These are phyloP conservation scores for Porpolomopsis calyptriformis DNA, from an alignment of 768 basidiomycete genomes.

Conservation along the genomic window DNA sequence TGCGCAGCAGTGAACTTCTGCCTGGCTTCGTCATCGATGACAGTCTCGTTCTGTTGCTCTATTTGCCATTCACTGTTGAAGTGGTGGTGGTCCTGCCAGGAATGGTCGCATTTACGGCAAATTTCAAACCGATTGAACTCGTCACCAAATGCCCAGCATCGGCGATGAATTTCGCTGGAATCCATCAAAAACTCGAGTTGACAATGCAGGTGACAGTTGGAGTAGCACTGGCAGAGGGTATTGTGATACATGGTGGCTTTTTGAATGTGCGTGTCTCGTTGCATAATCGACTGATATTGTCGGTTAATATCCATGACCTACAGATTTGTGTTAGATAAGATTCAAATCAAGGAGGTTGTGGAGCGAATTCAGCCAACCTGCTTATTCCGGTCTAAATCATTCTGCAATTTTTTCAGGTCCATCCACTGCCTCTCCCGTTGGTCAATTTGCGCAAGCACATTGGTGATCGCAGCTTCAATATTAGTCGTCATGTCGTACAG, in stretches of 20 bases:
- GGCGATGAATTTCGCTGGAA: conserved; percentile 3
- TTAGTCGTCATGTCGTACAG: conserved; percentile 8
- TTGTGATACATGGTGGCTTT: conserved; percentile 3
- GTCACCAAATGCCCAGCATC: conserved; percentile 5
- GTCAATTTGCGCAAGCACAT: conserved; percentile 6
- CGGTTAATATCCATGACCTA: conserved; percentile 1
- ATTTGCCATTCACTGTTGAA: conserved; percentile 9
- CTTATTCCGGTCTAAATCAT: conserved; percentile 1
- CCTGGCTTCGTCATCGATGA: conserved; percentile 12
- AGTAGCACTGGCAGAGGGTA: conserved; percentile 12
- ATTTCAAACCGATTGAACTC: conserved; percentile 6
- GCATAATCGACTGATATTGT: conserved; percentile 2
- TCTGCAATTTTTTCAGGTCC: conserved; percentile 2
- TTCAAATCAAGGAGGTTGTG: not conserved
- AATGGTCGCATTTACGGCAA: conserved; percentile 8
- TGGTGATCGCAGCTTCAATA: conserved; percentile 8
- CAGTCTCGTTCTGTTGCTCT: conserved; percentile 6
- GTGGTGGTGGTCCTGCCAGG: conserved; percentile 12
- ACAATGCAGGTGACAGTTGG: conserved; percentile 10
- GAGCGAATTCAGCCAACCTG: conserved; percentile 1
- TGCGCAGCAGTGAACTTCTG: conserved; percentile 8
- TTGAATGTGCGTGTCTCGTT: not conserved
- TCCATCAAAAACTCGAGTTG: conserved; percentile 8
- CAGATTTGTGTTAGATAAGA: not conserved
- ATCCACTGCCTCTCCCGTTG: conserved; percentile 7